phyloP scores from a whole-genome alignment of 108 stramenopile genomes.

The Nitzschia sp. region DNA sequence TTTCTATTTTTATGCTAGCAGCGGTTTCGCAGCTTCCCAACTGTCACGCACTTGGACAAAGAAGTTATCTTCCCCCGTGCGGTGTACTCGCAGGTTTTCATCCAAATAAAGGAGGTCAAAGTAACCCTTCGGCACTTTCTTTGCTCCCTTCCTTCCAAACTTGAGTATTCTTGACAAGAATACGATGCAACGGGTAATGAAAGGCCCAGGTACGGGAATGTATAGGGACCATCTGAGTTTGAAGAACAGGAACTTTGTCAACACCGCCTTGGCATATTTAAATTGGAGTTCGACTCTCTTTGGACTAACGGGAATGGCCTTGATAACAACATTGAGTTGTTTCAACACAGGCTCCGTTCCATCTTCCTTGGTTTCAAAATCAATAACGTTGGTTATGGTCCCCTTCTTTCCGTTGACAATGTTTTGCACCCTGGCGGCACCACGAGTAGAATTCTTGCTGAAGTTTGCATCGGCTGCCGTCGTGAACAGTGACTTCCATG shows the following conservation, averaged over 20 bases:
- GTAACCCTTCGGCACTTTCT: conserved; percentile 34
- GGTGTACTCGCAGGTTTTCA: conserved; percentile 43
- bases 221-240: conserved; percentile 30
- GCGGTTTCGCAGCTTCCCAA: conserved; percentile 21
- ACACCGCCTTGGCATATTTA: conserved; percentile 48
- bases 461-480: conserved; percentile 66
- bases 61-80: conserved; percentile 50
- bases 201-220: conserved; percentile 42
- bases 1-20: neutral
- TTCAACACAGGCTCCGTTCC: conserved; percentile 19
- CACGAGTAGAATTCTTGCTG: conserved; percentile 40
- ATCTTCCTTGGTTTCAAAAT: conserved; percentile 25
- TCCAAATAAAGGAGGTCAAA: conserved; percentile 56
- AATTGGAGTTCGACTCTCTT: conserved; percentile 54
- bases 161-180: conserved; percentile 13
- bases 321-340: conserved; percentile 35
- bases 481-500: conserved; percentile 63
- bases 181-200: conserved; percentile 25
- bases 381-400: conserved; percentile 41
- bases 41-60: conserved; percentile 44
- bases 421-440: conserved; percentile 47
- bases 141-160: conserved; percentile 19
- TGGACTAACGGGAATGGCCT: conserved; percentile 24
- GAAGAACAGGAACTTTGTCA: conserved; percentile 41
- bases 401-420: conserved; percentile 38